Percentiles rank a stretch among this genome's conserved stretches.
These are phyloP conservation scores for Penicillium rolfsii DNA, from an alignment of 2,329 filamentous ascomycete genomes.

Conservation along the genomic window DNA sequence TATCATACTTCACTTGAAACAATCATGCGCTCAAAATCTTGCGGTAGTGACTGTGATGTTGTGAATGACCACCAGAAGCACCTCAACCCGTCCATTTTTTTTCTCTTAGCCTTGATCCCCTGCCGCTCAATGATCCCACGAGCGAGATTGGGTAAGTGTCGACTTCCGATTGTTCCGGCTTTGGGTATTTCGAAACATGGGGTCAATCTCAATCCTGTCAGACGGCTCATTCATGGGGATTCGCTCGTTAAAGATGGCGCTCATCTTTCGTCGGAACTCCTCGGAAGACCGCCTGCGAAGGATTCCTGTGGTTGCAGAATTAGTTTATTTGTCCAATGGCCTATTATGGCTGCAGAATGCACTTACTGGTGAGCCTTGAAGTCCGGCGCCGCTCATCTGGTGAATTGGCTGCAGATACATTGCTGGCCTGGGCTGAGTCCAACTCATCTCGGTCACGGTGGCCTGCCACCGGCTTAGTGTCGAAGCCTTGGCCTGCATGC, in stretches of 20 bases:
- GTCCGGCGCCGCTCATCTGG: conserved; percentile 14
- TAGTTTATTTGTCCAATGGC: background rate
- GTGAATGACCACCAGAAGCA: background rate
- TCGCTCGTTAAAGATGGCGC: conserved; percentile 39
- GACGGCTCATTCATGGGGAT: conserved; percentile 26
- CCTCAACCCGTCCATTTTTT: background rate
- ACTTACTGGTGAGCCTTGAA: conserved; percentile 25
- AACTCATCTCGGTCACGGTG: conserved; percentile 6
- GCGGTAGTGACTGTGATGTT: background rate
- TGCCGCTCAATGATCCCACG: conserved; percentile 2
- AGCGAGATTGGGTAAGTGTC: conserved; percentile 22
- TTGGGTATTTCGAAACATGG: conserved; percentile 18
- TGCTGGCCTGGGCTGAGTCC: background rate
- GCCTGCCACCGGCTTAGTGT: conserved; percentile 4
- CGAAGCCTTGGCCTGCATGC: conserved; percentile 12
- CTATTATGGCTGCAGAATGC: background rate
- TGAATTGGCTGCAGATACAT: conserved; percentile 3
- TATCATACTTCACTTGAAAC: background rate
- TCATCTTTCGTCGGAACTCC: conserved; percentile 39
- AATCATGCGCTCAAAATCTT: background rate
- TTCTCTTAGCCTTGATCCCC: background rate
- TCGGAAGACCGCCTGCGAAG: conserved; percentile 36
- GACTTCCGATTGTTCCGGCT: conserved; percentile 18
- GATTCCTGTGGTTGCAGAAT: conserved; percentile 17
- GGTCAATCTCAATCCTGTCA: conserved; percentile 32